Base-by-base conservation (phyloP, 2,329 filamentous ascomycete genomes). In the Aspergillus brunneoviolaceus region DNA sequence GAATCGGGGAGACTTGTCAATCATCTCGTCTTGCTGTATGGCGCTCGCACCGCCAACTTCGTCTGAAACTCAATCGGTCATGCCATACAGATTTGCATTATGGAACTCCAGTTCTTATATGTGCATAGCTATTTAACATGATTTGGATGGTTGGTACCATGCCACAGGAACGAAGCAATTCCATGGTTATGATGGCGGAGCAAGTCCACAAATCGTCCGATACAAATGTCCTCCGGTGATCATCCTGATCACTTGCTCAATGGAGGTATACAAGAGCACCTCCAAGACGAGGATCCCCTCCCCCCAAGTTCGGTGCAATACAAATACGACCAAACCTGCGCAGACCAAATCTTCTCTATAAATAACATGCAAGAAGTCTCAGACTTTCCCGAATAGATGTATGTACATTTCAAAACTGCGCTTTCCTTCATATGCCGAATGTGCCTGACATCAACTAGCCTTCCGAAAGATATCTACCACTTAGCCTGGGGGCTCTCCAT, bases 401-500 rank as follows among this genome's bases (percentile, higher is more conserved):
- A 55, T 47, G 48, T 55, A 45, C 39, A 45, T 47, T 55, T 55
- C 48, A 49, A 49, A 55, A 55, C 42, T 52, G 53, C 53, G 53
- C 53, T 48, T 29, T 29, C 53, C 47, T 45, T 49, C 14, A 55
- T 47, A 55, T 55, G 53, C 53, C 53, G 33, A 29, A 55, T 49
- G 48, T 55, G n/a, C 53, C 53, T 55, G 42, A 55, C 29, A 53
- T 39, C 25, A 33, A 49, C 19, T 48, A 55, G 12, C 48, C 27
- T 55, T 53, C 53, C 6, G 27, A 39, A 16, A 35, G 5, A 59
- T 61, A 57, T 65, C 63, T 75, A 77, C 77, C 76, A 79, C 64
- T 81, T 77, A n/a, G 74, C 75, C 59, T 86, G 83, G 73, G 83
- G 83, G 58, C 74, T 79, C 42, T 74, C 80, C 76, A 85, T 75